Evolutionary conservation across 768 basidiomycete genomes (phyloP), one percentile per base, ranked within the genome.

Genomic region (Lepiota brunneoincarnata): DNA sequence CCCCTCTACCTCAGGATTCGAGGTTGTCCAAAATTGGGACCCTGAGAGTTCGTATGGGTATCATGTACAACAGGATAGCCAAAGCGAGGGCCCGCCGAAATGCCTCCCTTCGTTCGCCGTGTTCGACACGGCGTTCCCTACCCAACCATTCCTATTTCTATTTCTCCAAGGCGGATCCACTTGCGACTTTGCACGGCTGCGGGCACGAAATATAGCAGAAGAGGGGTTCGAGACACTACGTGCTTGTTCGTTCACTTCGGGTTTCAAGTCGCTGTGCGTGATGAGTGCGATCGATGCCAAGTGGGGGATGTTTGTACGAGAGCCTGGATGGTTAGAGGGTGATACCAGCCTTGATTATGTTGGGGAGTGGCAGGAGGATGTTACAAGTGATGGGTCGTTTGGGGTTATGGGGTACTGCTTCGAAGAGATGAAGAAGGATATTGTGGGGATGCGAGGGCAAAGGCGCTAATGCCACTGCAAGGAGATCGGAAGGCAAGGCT

Each of bases 291-390:
- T 51, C 7, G 49, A 31, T 26, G 49, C 49, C 4, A 41, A 24
- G 39, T 51, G 49, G 49, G 49, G 49, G 15, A 42, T 51, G 49
- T 39, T 41, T 41, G 15, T 51, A 18, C 26, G 49, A 3, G 49
- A 51, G 24, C 38, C 39, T 21, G 28, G 18, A 18, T 51, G 49
- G 49, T 41, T 42, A 12, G 35, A 48, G 14, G 21, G 5, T 37
- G 47, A 48, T 3, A 2, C n/a, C 6, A 51, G 47, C 12, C 43
- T 40, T 44, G 55, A 61, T 26, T 58, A 54, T 55, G 55, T 58
- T 35, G 61, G 61, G 17, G 59, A 56, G 35, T 62, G 59, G 56
- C 39, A 45, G 23, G 55, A 56, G 18, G 48, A 58, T 44, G 54
- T 58, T 2, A 44, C 41, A 3, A 51, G 51, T 21, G 21, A 31